Evolutionary conservation across 179 eudicot species (phyloP), one percentile per base, ranked within the genome.

Genomic region (Carnegiea gigantea): DNA sequence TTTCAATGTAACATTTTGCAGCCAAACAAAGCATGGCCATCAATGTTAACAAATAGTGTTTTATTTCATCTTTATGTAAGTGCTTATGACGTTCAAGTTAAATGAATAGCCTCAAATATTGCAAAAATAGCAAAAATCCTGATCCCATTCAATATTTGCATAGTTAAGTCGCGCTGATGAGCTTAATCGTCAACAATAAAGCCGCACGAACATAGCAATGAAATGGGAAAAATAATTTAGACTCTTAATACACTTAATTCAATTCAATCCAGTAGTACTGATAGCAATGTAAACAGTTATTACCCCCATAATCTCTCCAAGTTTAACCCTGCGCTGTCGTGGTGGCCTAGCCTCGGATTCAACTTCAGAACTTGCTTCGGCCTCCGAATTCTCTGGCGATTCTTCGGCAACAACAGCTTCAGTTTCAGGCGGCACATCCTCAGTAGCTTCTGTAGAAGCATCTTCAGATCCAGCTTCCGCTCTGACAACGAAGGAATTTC

Each of bases 281-380:
- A 51, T 17, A 30, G 46, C 36, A 33, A 74, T 21, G 9, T 21
- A 78, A 49, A 30, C 8, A 46, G 28, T n/a, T 10, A 57, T 75
- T 93, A 93, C 98, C 97, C 97, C 95, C 98, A 94, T 93, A 17
- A 92, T 83, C 38, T 94, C 97, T 36, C 97, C 98, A 10, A 94
- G 87, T 87, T 92, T 94, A 38, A 87, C 38, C 70, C 86, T 85
- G 3, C 86, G 90, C 83, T 88, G 78, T 62, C 83, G 70, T 14
- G 91, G 89, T 7, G 89, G 84, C 81, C 84, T 86, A 4, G 79
- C 80, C 73, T 83, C 93, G 1, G 76, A 76, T 38, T 80, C 87
- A 0, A 48, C 83, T 36, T 70, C 88, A 6, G 67, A 14, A 38
- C 54, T 80, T 10, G 46, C 46, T 9, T 80, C 83, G 0, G 38